Percentiles rank a stretch among this genome's conserved stretches.
Conservation (phyloP, 352 stramenopile genomes). For the Phytophthora quininea region DNA sequence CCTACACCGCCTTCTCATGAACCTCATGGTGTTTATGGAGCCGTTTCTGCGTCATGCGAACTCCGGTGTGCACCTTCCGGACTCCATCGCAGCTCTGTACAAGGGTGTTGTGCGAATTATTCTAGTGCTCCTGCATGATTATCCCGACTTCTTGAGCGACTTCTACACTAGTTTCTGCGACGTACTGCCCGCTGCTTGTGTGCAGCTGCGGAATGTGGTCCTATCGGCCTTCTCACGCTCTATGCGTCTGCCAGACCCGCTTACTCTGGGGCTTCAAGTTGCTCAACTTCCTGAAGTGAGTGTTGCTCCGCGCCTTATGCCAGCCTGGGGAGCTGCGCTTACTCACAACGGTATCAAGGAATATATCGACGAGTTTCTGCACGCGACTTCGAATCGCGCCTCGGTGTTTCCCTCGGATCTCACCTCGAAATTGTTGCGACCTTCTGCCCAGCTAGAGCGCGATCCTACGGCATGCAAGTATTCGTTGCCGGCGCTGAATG, state of each 20-base stretch:
- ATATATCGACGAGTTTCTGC: slow-evolving; percentile 96
- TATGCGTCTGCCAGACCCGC: slow-evolving; percentile 97
- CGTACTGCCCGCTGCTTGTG: slow-evolving; percentile 95
- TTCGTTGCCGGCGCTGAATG: slow-evolving; percentile 95
- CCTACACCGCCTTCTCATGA: slow-evolving; percentile 97
- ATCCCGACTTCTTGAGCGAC: slow-evolving; percentile 97
- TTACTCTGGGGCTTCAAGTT: slow-evolving; percentile 98
- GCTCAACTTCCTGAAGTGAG: slow-evolving; percentile 97
- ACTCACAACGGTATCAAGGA: slow-evolving; percentile 90
- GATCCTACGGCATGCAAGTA: slow-evolving; percentile 81
- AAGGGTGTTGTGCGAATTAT: slow-evolving; percentile 98
- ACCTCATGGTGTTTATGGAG: slow-evolving; percentile 98
- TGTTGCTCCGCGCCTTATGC: slow-evolving; percentile 94
- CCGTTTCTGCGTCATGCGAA: slow-evolving; percentile 93
- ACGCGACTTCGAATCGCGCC: slow-evolving; percentile 83
- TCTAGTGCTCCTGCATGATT: slow-evolving; percentile 98
- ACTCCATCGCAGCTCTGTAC: slow-evolving; percentile 96
- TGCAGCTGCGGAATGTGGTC: slow-evolving; percentile 99
- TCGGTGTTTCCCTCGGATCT: slow-evolving; percentile 89
- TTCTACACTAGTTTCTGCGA: slow-evolving; percentile 99
- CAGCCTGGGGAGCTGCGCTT: slow-evolving; percentile 94
- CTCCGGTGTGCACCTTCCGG: slow-evolving; percentile 75
- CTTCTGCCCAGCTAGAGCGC: slow-evolving; percentile 64
- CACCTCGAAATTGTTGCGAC: slow-evolving; percentile 76
- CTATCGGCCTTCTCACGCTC: slow-evolving; percentile 97